Conservation (phyloP, 495 filamentous ascomycete genomes). For the Penicillium soppii region DNA sequence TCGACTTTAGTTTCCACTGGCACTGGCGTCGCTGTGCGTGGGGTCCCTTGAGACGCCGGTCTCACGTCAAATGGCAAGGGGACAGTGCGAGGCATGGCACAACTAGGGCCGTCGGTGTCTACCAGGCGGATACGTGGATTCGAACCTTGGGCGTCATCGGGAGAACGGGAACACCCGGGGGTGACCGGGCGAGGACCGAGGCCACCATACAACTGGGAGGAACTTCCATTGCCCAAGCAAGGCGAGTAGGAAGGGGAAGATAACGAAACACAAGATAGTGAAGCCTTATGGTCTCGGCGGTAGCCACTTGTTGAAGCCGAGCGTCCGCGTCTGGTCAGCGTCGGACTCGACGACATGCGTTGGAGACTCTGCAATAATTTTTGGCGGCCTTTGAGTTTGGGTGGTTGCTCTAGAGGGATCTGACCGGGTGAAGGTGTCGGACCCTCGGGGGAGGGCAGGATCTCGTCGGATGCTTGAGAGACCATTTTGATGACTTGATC, state of each 20-base stretch:
- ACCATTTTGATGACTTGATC: slow-evolving; percentile 25
- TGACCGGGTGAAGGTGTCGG: slow-evolving; percentile 33
- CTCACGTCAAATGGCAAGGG: slow-evolving; percentile 66
- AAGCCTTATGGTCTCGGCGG: slow-evolving; percentile 67
- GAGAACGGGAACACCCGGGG: slow-evolving; percentile 55
- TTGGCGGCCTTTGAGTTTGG: slow-evolving; percentile 71
- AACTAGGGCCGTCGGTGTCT: slow-evolving; percentile 35
- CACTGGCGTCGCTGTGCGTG: slow-evolving; percentile 16
- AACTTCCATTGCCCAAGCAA: slow-evolving; percentile 51
- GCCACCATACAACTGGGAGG: slow-evolving; percentile 60
- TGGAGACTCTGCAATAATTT: slow-evolving; percentile 77
- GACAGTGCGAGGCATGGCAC: slow-evolving; percentile 38
- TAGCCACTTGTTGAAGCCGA: slow-evolving; percentile 52
- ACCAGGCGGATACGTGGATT: slow-evolving; percentile 53
- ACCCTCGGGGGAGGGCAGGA: slow-evolving; percentile 23
- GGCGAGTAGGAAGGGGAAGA: slow-evolving; percentile 58
- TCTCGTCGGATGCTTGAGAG: slow-evolving; percentile 26
- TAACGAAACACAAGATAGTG: slow-evolving; percentile 84
- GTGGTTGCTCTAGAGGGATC: slow-evolving; percentile 49
- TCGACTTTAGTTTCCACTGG: slow-evolving; percentile 33
- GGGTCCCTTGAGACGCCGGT: slow-evolving; percentile 42
- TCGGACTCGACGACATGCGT: slow-evolving; percentile 85
- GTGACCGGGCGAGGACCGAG: slow-evolving; percentile 57
- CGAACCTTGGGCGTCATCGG: slow-evolving; percentile 32
- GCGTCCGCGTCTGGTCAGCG: slow-evolving; percentile 63